Evolutionary conservation across 306 rosid genomes (phyloP), one percentile per base, ranked within the genome.

Genomic region (Rosa persica): DNA sequence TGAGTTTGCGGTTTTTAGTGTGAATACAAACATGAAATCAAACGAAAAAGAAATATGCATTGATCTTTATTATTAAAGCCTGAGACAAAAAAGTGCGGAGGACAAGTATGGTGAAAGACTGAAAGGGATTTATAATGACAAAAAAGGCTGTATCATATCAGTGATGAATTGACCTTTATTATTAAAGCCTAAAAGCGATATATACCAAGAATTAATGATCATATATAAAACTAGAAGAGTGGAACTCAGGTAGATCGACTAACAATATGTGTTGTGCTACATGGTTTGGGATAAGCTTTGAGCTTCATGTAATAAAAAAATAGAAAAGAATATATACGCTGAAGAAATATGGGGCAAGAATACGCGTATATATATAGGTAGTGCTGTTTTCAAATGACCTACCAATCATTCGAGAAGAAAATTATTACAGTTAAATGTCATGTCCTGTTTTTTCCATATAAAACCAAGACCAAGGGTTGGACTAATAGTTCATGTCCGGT

Each of bases 1-100:
- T 47, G 8, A 51, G 61, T 57, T 8, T 72, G 57, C 51, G 68
- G 49, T 23, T 72, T 64, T 46, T 79, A 36, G 71, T 68, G 83
- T 44, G 76, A 67, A 74, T 44, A 74, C 67, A 27, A 42, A n/a
- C 34, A 54, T 52, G 38, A 51, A 42, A 73, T 34, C 36, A 51
- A 44, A 54, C 75, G 22, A 62, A 30, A 25, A 5, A 44, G 12
- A 61, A 16, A 15, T 7, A 4, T n/a, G 13, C 66, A 25, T 60
- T 48, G 38, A 30, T 42, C 36, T 60, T 36, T 66, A 27, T 12
- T 38, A 15, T 70, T 2, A 30, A 2, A 30, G 36, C 2, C 36
- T 30, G 55, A 4, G 54, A 48, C 52, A 25, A n/a, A 5, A 55
- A 80, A 80, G 71, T 57, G 61, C 6, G 44, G 71, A 47, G 27